Percentiles rank a stretch among this genome's conserved stretches.
These are phyloP conservation scores for Rhododendron ovatum DNA, from an alignment of 148 eudicot species.

Conservation along the genomic window DNA sequence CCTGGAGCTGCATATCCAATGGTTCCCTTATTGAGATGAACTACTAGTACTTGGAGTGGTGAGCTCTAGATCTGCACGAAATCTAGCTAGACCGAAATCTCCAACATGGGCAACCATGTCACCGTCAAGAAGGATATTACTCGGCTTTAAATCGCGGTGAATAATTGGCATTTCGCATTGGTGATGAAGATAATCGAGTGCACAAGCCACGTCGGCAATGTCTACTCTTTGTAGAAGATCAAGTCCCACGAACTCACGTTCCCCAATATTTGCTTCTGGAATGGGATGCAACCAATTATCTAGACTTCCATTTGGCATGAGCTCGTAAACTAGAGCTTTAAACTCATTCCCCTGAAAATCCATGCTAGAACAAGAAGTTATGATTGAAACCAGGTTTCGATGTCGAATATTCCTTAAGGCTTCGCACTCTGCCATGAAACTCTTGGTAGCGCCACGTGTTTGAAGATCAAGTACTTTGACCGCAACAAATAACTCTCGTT, in stretches of 20 bases:
- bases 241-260: no score
- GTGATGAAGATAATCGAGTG: slow-evolving; percentile 1
- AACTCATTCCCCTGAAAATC: not conserved
- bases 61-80: not conserved
- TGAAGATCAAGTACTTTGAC: not conserved
- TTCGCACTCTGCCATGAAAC: not conserved
- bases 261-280: not conserved
- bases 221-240: not conserved
- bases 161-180: not conserved
- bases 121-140: not conserved
- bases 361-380: not conserved
- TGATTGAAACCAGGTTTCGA: not conserved
- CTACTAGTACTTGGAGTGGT: not conserved
- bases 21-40: not conserved
- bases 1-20: slow-evolving; percentile 5
- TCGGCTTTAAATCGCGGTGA: not conserved
- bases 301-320: not conserved
- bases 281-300: not conserved
- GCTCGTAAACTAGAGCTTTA: slow-evolving; percentile 1
- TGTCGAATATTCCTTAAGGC: not conserved
- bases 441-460: not conserved
- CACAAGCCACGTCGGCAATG: not conserved
- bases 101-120: not conserved
- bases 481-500: not conserved
- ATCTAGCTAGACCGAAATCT: not conserved